Conservation (phyloP, 805 yeast genomes). For the Metschnikowia drakensbergensis region DNA sequence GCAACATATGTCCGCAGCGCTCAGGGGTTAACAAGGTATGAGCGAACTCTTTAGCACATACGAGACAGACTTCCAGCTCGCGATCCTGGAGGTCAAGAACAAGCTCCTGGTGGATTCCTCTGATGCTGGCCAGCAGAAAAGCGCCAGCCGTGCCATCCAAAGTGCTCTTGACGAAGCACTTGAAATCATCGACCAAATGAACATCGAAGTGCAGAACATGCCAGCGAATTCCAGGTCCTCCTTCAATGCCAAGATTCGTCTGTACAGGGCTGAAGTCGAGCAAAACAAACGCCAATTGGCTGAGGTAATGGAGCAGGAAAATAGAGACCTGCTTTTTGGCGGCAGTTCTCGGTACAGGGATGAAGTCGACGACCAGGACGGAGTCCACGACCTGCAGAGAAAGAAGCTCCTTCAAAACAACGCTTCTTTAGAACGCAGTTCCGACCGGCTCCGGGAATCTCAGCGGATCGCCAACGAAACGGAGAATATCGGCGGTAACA, state of each 20-base stretch:
- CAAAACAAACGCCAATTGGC: slow-evolving; percentile 54
- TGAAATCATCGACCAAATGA: slow-evolving; percentile 82
- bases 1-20: not conserved
- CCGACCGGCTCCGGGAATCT: slow-evolving; percentile 80
- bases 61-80: slow-evolving; percentile 68
- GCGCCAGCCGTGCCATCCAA: slow-evolving; percentile 57
- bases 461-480: slow-evolving; percentile 91
- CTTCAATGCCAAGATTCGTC: slow-evolving; percentile 72
- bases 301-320: slow-evolving; percentile 62
- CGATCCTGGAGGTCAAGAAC: slow-evolving; percentile 65
- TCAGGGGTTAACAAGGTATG: slow-evolving; percentile 17
- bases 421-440: slow-evolving; percentile 74
- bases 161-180: slow-evolving; percentile 72
- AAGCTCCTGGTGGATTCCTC: slow-evolving; percentile 44
- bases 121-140: slow-evolving; percentile 50
- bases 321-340: slow-evolving; percentile 72
- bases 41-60: slow-evolving; percentile 59
- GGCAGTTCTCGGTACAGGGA: slow-evolving; percentile 33
- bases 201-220: slow-evolving; percentile 76
- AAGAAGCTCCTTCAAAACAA: slow-evolving; percentile 75
- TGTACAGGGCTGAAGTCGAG: slow-evolving; percentile 58
- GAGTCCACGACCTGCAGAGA: slow-evolving; percentile 60
- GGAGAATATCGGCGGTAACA: slow-evolving; percentile 86
- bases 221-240: slow-evolving; percentile 71
- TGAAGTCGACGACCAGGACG: slow-evolving; percentile 21